Evolutionary conservation across 306 rosid species (phyloP).

Genomic region (Fragaria nilgerrensis): DNA sequence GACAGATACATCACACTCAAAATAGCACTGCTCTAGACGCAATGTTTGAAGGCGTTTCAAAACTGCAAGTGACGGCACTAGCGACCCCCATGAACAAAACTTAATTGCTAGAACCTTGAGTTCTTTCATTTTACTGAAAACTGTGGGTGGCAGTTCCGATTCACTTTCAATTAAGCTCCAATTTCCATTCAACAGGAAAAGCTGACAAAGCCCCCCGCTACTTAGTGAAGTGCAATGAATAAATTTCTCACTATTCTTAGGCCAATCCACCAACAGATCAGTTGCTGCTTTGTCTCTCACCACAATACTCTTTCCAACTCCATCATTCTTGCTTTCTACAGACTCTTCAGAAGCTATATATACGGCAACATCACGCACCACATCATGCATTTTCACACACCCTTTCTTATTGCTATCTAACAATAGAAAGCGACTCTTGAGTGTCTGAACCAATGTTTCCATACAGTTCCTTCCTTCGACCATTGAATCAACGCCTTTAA

Average conservation of each 20-base stretch:
- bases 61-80: background rate
- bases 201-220: background rate
- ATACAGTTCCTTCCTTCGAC: background rate
- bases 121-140: background rate
- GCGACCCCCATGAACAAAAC: background rate
- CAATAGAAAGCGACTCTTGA: background rate
- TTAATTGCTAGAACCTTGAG: constrained; percentile 1
- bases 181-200: background rate
- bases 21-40: background rate
- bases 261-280: background rate
- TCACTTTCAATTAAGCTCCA: too few species aligned
- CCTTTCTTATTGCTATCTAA: background rate
- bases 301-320: background rate
- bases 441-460: background rate
- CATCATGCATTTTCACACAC: constrained; percentile 5
- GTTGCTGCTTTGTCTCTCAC: background rate
- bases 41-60: constrained; percentile 1
- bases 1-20: background rate
- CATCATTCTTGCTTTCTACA: too few species aligned
- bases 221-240: background rate
- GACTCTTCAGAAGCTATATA: background rate
- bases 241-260: background rate
- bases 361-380: background rate
- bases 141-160: background rate
- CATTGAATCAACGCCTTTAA: background rate